Evolutionary conservation across 371 early-diverging fungal genomes (phyloP).

Genomic region (Mortierella sp.): DNA sequence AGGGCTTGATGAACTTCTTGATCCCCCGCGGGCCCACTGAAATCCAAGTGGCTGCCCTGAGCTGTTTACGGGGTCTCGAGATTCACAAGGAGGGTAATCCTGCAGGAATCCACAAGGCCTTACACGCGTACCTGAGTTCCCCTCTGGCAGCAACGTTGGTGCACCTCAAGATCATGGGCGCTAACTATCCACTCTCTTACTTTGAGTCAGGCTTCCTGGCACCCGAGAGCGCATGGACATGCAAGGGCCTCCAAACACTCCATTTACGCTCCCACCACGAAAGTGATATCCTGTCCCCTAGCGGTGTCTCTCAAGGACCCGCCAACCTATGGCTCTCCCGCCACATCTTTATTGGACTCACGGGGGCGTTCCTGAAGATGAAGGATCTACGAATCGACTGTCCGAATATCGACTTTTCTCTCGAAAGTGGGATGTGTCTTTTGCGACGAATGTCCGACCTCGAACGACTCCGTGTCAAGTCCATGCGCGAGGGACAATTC

Average conservation of each 20-base stretch:
- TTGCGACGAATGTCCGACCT: background rate
- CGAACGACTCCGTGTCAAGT: background rate
- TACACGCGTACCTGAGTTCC: background rate
- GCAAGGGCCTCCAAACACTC: background rate
- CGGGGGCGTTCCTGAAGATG: background rate
- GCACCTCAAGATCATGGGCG: background rate
- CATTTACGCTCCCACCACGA: background rate
- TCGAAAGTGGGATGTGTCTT: background rate
- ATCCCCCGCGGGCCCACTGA: background rate
- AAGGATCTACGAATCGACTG: background rate
- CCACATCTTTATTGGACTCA: background rate
- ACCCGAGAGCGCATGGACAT: background rate
- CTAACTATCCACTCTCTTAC: background rate
- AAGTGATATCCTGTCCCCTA: background rate
- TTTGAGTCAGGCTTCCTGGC: background rate
- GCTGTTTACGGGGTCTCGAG: background rate
- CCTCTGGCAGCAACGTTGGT: background rate
- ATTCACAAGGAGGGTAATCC: background rate
- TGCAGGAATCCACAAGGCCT: background rate
- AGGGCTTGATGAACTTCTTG: background rate
- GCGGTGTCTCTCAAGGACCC: background rate
- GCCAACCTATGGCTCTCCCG: background rate
- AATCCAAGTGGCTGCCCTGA: background rate
- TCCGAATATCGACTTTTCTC: background rate
- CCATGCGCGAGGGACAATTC: background rate